These are phyloP conservation scores for Pythium brachiatum DNA, from an alignment of 352 stramenopile species.

Conservation along the genomic window DNA sequence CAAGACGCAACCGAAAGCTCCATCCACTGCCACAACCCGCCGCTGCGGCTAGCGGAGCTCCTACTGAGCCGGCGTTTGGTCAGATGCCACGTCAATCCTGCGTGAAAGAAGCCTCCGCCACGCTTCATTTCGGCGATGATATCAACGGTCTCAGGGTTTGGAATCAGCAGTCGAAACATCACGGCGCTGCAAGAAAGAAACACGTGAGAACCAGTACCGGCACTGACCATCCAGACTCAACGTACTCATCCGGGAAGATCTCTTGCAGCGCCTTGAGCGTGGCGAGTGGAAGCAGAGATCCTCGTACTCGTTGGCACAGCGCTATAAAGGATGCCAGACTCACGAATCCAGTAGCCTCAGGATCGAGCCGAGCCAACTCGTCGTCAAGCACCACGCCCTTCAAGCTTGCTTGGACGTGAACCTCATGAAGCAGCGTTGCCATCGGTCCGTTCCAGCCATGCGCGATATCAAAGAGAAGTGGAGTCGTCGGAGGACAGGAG, in stretches of 20 bases:
- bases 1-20: constrained; percentile 8
- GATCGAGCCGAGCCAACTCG: constrained; percentile 27
- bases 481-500: constrained; percentile 21
- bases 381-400: constrained; percentile 26
- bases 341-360: constrained; percentile 15
- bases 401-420: constrained; percentile 28
- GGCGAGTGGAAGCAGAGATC: background rate
- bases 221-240: background rate
- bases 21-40: constrained; percentile 14
- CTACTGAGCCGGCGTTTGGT: background rate
- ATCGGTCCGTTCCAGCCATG: constrained; percentile 40
- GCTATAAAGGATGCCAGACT: constrained; percentile 22
- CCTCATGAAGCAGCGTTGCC: constrained; percentile 41
- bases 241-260: constrained; percentile 13
- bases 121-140: constrained; percentile 14
- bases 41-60: constrained; percentile 2
- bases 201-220: background rate
- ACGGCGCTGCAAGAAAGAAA: background rate
- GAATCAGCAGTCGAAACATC: constrained; percentile 14
- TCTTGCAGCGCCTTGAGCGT: background rate
- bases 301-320: constrained; percentile 23
- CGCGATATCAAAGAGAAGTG: constrained; percentile 32
- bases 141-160: constrained; percentile 10
- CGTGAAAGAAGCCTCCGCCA: constrained; percentile 6
- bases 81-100: constrained; percentile 9